Evolutionary conservation across 2,329 filamentous ascomycete species (phyloP).

Genomic region (Dothideomycetes sp.): DNA sequence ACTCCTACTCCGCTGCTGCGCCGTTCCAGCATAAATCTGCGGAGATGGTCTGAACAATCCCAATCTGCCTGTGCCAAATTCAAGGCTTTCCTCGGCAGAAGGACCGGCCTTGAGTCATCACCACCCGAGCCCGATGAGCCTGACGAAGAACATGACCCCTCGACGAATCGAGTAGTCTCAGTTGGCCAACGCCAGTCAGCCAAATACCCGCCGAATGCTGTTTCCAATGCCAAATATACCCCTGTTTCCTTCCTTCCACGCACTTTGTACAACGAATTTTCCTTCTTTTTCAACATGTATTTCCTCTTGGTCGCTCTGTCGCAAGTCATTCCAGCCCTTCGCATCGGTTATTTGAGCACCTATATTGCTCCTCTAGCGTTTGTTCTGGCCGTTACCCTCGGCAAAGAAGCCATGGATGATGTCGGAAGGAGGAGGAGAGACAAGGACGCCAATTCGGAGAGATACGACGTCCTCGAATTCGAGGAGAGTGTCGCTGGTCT

Average conservation of each 20-base stretch:
- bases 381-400: slow-evolving; percentile 82
- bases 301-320: slow-evolving; percentile 92
- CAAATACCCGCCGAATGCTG: slow-evolving; percentile 77
- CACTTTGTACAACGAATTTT: slow-evolving; percentile 97
- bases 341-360: slow-evolving; percentile 89
- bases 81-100: slow-evolving; percentile 3
- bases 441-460: slow-evolving; percentile 87
- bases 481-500: slow-evolving; percentile 38
- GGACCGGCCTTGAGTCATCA: slow-evolving; percentile 18
- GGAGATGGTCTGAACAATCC: slow-evolving; percentile 3
- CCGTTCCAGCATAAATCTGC: not conserved
- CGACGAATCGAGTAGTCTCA: slow-evolving; percentile 60
- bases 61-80: slow-evolving; percentile 7
- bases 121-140: slow-evolving; percentile 21
- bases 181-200: slow-evolving; percentile 64
- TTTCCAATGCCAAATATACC: slow-evolving; percentile 98
- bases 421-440: slow-evolving; percentile 77
- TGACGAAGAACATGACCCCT: slow-evolving; percentile 43
- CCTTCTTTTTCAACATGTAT: slow-evolving; percentile 99
- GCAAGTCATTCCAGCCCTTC: slow-evolving; percentile 77
- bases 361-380: slow-evolving; percentile 89
- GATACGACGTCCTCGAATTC: slow-evolving; percentile 69
- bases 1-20: slow-evolving; percentile 51
- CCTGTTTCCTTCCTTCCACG: slow-evolving; percentile 86
- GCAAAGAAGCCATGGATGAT: slow-evolving; percentile 93